Evolutionary conservation across 139 green algal genomes (phyloP).

Genomic region (Coccomyxa sp.): DNA sequence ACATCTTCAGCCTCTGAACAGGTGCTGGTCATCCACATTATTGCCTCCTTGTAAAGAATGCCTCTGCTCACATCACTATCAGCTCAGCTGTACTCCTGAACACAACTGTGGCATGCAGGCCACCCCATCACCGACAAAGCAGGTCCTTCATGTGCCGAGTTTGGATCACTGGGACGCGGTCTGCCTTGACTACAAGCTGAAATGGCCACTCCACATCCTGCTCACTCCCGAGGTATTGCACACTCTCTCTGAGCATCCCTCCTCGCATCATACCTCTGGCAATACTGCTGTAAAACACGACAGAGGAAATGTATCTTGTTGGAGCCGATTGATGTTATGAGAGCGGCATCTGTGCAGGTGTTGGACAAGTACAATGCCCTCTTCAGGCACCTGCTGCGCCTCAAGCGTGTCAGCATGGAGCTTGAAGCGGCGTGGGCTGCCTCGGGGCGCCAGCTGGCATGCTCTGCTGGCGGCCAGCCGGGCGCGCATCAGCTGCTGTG

Average conservation of each 20-base stretch:
- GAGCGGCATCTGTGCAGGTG: constrained; percentile 18
- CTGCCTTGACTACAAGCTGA: constrained; percentile 52
- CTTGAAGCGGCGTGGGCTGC: constrained; percentile 70
- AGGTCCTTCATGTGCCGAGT: constrained; percentile 35
- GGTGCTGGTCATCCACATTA: neutral
- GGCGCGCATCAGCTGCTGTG: constrained; percentile 31
- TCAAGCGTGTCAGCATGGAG: constrained; percentile 63
- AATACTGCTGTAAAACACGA: neutral
- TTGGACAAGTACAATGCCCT: constrained; percentile 68
- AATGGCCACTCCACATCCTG: constrained; percentile 84
- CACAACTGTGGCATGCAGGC: constrained; percentile 1
- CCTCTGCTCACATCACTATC: no score
- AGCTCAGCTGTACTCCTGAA: no score
- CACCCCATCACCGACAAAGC: neutral
- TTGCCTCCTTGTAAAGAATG: no score
- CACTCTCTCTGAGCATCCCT: neutral
- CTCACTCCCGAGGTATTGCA: constrained; percentile 53
- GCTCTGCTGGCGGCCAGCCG: neutral
- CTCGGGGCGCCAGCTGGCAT: neutral
- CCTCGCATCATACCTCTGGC: neutral
- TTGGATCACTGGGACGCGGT: constrained; percentile 79
- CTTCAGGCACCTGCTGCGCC: constrained; percentile 77
- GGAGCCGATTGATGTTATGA: neutral
- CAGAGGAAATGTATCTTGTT: neutral
- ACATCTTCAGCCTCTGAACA: neutral